A percentile compares a stretch with the other conserved stretches of the same genome.
phyloP scores from a whole-genome alignment of 176 grass and related monocot genomes.

The Aechmea fasciata region DNA sequence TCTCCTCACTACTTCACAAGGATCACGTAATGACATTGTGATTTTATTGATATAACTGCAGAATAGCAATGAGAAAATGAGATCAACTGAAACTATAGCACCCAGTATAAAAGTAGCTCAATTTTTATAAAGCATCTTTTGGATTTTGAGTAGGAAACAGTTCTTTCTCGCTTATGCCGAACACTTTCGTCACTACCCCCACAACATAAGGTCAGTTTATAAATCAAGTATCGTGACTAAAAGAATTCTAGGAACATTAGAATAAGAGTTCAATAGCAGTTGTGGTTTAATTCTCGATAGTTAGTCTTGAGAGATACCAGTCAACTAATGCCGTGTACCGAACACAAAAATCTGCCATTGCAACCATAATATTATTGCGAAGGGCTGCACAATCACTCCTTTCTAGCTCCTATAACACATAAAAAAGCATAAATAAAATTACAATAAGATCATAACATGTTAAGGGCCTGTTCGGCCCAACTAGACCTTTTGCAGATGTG shows the following conservation, averaged over 20 bases:
- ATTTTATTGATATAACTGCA: constrained; percentile 86
- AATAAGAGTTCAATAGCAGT: constrained; percentile 13
- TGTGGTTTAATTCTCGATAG: constrained; percentile 2
- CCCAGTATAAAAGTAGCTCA: no score
- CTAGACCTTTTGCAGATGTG: no score
- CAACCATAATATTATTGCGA: constrained; percentile 90
- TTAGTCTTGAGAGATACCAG: constrained; percentile 38
- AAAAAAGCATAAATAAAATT: neutral
- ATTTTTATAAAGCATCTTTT: no score
- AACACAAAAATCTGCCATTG: constrained; percentile 92
- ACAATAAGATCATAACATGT: neutral
- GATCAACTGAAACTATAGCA: constrained; percentile 4
- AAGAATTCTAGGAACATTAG: neutral
- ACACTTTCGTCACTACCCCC: neutral
- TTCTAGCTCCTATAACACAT: constrained; percentile 70
- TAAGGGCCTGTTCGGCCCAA: neutral
- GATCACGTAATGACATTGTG: constrained; percentile 78
- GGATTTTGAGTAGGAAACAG: no score
- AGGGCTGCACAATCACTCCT: constrained; percentile 70
- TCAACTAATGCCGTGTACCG: constrained; percentile 90
- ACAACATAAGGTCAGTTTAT: neutral
- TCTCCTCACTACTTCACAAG: constrained; percentile 88
- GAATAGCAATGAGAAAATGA: constrained; percentile 17
- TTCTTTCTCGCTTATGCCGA: no score
- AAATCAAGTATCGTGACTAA: neutral